These are phyloP conservation scores for Poronia punctata DNA, from an alignment of 495 filamentous ascomycete genomes.

Conservation along the genomic window DNA sequence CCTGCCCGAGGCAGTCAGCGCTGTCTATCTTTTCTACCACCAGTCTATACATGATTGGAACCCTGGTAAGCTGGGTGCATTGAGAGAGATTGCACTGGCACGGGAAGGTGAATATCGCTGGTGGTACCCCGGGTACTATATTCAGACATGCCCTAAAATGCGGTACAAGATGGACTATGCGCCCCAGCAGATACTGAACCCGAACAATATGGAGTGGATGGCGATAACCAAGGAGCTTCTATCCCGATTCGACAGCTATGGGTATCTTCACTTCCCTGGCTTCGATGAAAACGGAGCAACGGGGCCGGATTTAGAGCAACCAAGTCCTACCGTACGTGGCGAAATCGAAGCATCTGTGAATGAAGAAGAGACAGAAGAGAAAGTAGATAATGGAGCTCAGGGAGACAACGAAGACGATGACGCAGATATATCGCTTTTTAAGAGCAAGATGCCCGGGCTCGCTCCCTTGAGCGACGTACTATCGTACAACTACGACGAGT, in stretches of 20 bases:
- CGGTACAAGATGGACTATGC: constrained; percentile 81
- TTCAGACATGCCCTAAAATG: constrained; percentile 47
- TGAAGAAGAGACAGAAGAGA: constrained; percentile 27
- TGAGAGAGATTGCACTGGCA: constrained; percentile 76
- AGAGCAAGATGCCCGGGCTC: constrained; percentile 69
- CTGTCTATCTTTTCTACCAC: constrained; percentile 93
- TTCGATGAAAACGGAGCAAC: constrained; percentile 35
- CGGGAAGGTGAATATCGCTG: constrained; percentile 63
- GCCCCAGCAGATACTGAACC: constrained; percentile 80
- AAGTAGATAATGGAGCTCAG: constrained; percentile 6
- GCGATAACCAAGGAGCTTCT: constrained; percentile 60
- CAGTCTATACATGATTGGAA: constrained; percentile 70
- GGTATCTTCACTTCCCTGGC: constrained; percentile 61
- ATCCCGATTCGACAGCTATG: constrained; percentile 53
- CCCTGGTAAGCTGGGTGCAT: constrained; percentile 81
- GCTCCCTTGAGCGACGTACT: constrained; percentile 57
- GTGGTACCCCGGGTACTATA: constrained; percentile 49
- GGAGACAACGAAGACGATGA: constrained; percentile 19
- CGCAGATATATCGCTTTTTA: constrained; percentile 53
- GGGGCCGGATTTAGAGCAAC: too few species aligned
- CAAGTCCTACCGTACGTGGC: too few species aligned
- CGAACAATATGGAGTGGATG: constrained; percentile 69
- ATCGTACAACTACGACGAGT: constrained; percentile 54
- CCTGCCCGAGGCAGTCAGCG: constrained; percentile 79
- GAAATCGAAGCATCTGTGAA: constrained; percentile 6